phyloP scores from a whole-genome alignment of 371 early-diverging fungal species.

The Umbelopsis sp. region DNA sequence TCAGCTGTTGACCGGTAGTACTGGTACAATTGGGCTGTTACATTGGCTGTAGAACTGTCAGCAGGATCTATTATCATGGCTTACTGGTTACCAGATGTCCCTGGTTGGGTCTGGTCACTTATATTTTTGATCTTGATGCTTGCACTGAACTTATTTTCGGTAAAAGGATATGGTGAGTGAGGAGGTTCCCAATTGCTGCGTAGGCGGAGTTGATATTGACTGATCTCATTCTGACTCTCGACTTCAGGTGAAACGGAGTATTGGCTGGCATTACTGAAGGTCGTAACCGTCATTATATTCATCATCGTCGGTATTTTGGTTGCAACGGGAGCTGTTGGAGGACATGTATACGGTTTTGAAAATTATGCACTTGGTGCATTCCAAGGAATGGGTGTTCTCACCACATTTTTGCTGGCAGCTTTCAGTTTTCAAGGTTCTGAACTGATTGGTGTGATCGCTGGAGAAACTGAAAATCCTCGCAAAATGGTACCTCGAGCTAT shows the following conservation, averaged over 20 bases:
- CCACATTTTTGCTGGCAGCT: slow-evolving; percentile 76
- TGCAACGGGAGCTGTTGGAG: slow-evolving; percentile 55
- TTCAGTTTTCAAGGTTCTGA: slow-evolving; percentile 92
- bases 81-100: slow-evolving; percentile 76
- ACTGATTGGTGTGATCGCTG: slow-evolving; percentile 76
- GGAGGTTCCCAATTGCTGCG: background rate
- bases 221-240: background rate
- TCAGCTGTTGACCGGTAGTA: background rate
- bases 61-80: slow-evolving; percentile 45
- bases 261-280: slow-evolving; percentile 74
- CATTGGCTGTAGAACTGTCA: slow-evolving; percentile 73
- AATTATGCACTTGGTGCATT: slow-evolving; percentile 37
- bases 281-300: slow-evolving; percentile 67
- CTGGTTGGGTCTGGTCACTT: slow-evolving; percentile 56
- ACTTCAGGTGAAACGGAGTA: slow-evolving; percentile 56
- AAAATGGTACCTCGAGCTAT: slow-evolving; percentile 64
- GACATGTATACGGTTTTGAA: slow-evolving; percentile 35
- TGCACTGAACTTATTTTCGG: slow-evolving; percentile 55
- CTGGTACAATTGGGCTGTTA: slow-evolving; percentile 78
- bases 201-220: background rate
- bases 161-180: slow-evolving; percentile 54
- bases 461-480: slow-evolving; percentile 75
- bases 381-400: slow-evolving; percentile 40
- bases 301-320: slow-evolving; percentile 67
- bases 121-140: slow-evolving; percentile 51